These are phyloP conservation scores for Thielaviopsis punctulata DNA, from an alignment of 2,329 filamentous ascomycete genomes.

Conservation along the genomic window DNA sequence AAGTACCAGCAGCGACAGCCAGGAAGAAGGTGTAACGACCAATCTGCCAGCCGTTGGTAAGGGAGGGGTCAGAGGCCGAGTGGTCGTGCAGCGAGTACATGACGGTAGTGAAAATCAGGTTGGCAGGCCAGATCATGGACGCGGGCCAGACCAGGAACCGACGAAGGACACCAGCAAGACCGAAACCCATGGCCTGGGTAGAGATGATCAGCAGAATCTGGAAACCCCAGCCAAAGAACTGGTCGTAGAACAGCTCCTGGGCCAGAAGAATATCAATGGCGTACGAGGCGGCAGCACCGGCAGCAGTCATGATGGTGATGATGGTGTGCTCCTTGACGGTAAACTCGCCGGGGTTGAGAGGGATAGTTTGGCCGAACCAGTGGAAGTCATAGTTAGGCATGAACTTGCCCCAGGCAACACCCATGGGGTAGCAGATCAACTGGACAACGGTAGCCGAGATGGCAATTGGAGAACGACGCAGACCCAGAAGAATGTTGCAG, in stretches of 20 bases:
- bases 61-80: conserved; percentile 28
- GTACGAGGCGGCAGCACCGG: conserved; percentile 20
- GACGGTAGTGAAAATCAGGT: conserved; percentile 35
- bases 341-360: conserved; percentile 25
- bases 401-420: conserved; percentile 19
- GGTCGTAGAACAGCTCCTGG: conserved; percentile 38
- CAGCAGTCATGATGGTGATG: conserved; percentile 29
- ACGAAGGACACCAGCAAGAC: conserved; percentile 35
- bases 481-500: conserved; percentile 35
- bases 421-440: conserved; percentile 34
- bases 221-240: conserved; percentile 36
- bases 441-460: conserved; percentile 39
- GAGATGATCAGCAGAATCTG: conserved; percentile 36
- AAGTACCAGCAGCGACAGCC: conserved; percentile 33
- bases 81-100: conserved; percentile 32
- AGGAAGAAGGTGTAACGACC: conserved; percentile 48
- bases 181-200: conserved; percentile 39
- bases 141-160: conserved; percentile 37
- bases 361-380: conserved; percentile 19
- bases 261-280: conserved; percentile 27
- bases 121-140: conserved; percentile 41
- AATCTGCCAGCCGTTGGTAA: conserved; percentile 42
- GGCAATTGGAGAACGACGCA: conserved; percentile 31
- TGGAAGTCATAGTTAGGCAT: conserved; percentile 19
- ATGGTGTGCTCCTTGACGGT: conserved; percentile 32